Percentiles rank a stretch among this genome's conserved stretches.
These are phyloP conservation scores for Cyclostephanos tholiformis DNA, from an alignment of 108 stramenopile species.

Conservation along the genomic window DNA sequence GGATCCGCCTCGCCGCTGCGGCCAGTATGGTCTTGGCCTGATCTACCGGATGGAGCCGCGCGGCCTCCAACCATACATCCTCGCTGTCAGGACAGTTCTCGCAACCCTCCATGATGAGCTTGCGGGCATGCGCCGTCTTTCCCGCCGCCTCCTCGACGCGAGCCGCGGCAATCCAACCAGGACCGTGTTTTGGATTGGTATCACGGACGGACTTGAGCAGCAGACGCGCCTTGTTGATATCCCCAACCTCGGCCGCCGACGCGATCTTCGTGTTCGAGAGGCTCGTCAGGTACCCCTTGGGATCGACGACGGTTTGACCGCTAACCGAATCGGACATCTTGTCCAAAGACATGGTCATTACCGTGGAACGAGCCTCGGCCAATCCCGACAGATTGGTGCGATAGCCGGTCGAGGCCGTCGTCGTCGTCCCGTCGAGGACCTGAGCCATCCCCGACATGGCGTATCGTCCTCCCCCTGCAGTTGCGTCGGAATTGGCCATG, in stretches of 20 bases:
- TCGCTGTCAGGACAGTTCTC: conserved; percentile 90
- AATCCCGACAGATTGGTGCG: conserved; percentile 75
- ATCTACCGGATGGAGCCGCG: conserved; percentile 83
- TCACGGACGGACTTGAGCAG: conserved; percentile 92
- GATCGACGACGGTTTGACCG: conserved; percentile 94
- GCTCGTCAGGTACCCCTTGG: conserved; percentile 92
- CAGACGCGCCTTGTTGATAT: conserved; percentile 95
- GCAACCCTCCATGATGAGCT: conserved; percentile 96
- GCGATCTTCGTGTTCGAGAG: conserved; percentile 73
- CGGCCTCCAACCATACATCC: conserved; percentile 99
- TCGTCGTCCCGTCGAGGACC: conserved; percentile 19
- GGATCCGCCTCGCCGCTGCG: conserved; percentile 73
- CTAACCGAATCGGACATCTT: conserved; percentile 88
- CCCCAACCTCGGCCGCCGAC: conserved; percentile 87
- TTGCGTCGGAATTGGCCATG: conserved; percentile 53
- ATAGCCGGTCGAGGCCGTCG: conserved; percentile 39
- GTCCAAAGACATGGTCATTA: conserved; percentile 90
- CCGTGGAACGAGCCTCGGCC: conserved; percentile 89
- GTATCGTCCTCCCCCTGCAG: conserved; percentile 46
- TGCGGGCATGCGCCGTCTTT: conserved; percentile 91
- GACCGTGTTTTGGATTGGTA: conserved; percentile 97
- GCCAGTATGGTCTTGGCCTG: conserved; percentile 93
- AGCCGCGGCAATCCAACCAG: conserved; percentile 98
- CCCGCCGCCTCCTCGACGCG: conserved; percentile 96
- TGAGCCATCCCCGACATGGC: conserved; percentile 43